These are phyloP conservation scores for Spinacia oleracea DNA, from an alignment of 179 eudicot species.

Conservation along the genomic window DNA sequence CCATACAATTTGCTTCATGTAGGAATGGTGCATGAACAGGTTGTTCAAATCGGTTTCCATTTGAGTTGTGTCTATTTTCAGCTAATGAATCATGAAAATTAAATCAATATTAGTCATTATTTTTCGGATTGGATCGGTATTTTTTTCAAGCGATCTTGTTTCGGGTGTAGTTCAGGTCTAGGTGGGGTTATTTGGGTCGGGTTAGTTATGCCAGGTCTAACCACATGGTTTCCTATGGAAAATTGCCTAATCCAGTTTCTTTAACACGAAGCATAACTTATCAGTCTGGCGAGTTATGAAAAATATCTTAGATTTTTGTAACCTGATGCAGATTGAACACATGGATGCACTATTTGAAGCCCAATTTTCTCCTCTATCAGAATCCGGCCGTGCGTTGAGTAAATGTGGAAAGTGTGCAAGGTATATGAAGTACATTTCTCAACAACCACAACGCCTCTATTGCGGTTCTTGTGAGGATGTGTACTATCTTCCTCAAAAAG, in stretches of 20 bases:
- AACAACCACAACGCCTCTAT: slow-evolving; percentile 77
- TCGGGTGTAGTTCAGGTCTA: not conserved
- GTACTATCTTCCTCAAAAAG: slow-evolving; percentile 90
- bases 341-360: slow-evolving; percentile 98
- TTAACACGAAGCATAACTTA: too few species aligned
- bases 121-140: not conserved
- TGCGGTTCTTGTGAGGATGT: slow-evolving; percentile 93
- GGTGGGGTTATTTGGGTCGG: not conserved
- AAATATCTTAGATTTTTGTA: not conserved
- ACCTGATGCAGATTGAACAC: slow-evolving; percentile 76
- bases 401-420: slow-evolving; percentile 93
- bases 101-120: not conserved
- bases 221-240: not conserved
- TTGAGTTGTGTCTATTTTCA: not conserved
- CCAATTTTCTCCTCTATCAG: slow-evolving; percentile 93
- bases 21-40: not conserved
- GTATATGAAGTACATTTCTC: slow-evolving; percentile 83
- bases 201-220: not conserved
- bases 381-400: slow-evolving; percentile 77
- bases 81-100: not conserved
- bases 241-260: not conserved
- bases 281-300: not conserved
- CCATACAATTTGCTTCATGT: not conserved
- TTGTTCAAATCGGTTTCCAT: not conserved
- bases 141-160: not conserved